Base-by-base conservation (phyloP, 2,329 filamentous ascomycete species). In the Tolypocladium album region DNA sequence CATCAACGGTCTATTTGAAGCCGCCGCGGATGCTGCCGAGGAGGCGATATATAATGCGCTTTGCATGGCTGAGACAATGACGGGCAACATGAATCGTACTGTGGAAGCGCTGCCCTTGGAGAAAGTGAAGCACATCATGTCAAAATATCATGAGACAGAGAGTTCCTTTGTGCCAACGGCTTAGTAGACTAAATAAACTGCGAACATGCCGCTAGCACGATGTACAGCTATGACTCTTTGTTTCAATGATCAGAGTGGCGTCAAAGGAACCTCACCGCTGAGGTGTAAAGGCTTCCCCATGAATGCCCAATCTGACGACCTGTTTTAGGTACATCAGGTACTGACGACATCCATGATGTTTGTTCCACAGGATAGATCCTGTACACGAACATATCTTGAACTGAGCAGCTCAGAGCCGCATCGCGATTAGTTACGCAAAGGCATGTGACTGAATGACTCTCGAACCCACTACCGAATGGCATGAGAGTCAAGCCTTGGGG, bases 31-130 rank as follows among this genome's bases (percentile, higher is more conserved):
- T 66, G 81, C 80, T 0, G 83, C 83, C 0, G 85, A 88, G 66
- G 86, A 89, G 70, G 79, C 84, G 1, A 86, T 88, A 59, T 81
- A 86, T 63, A 88, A 89, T 67, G 79, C 81, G 0, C 70, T 88
- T 8, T 85, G 79, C 62, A 85, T 82, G 74, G 83, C 84, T 0
- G 79, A 84, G 65, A 82, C 79, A 0, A 82, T 85, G 75, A 78
- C 75, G 0, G 84, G 84, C 0, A 76, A 79, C 61, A 74, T 77
- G 57, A 81, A 78, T 1, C 69, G 74, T 8, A 79, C 67, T 31
- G 72, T 84, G 1, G 78, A 82, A 57, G 82, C 77, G 0, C 67
- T 83, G 56, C 77, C 79, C 20, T 67, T 82, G 56, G 75, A 77
- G 9, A 71, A 69, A 60, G 71, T 82, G 1, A 79, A 74, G 65